Evolutionary conservation across 805 yeast genomes (phyloP), one percentile per base, ranked within the genome.

Genomic region (Cyberlindnera veronae): DNA sequence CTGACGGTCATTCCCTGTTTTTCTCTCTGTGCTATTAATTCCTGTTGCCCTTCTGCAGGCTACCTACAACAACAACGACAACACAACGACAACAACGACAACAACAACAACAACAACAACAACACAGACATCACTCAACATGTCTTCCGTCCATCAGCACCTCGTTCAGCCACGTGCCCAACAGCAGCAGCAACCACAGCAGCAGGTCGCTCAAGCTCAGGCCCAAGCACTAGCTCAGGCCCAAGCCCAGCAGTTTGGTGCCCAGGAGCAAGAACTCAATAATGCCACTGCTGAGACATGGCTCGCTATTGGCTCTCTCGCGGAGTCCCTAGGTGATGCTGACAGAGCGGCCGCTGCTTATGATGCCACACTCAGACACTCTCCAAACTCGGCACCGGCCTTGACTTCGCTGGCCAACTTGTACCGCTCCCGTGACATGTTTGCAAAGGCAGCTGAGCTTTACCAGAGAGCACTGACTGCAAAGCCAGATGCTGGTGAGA

Each of bases 361-460:
- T 58, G 95, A 93, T 56, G 74, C 88, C 17, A 95, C 95, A 9
- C 69, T 93, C 45, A 77, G 90, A 56, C 88, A 85, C 62, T 77
- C 84, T 29, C 96, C 95, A 26, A 82, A 84, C 62, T 83, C 88
- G 45, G 81, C 95, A 2, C 87, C 84, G 41, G 91, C 93, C 2
- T 69, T 91, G 45, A 84, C 90, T 34, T 83, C 88, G 38, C 66
- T 91, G 46, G 98, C 96, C 35, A 88, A 87, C 61, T 74, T 89
- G 22, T 91, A 88, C 64, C 78, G 97, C 39, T 79, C 90, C 15
- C 72, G 90, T 46, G 97, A 91, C 61, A 85, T 86, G 62, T 93
- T 89, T 55, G 84, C 87, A 50, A 87, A 88, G 61, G 98, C 98
- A 13, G 95, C 96, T 12, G 98, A 93, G 61, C 74, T 88, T 48